phyloP scores from a whole-genome alignment of 2,329 filamentous ascomycete species.

The Colletotrichum sp. region DNA sequence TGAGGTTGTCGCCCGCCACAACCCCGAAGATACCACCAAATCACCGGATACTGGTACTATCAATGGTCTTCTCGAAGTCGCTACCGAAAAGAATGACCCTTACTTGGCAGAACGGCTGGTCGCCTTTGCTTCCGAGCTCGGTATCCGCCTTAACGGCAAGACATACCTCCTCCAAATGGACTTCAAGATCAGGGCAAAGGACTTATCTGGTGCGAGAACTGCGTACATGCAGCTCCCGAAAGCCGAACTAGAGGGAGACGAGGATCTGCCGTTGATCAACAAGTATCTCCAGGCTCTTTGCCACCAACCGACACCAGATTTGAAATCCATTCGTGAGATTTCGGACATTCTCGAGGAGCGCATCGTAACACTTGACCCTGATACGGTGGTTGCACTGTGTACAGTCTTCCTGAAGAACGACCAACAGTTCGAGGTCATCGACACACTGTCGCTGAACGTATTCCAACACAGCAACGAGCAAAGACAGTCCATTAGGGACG shows the following conservation, averaged over 20 bases:
- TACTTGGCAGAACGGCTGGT: constrained; percentile 77
- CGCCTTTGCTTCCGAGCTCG: constrained; percentile 66
- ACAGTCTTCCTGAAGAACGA: constrained; percentile 75
- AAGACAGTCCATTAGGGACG: constrained; percentile 67
- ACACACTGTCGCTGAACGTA: constrained; percentile 78
- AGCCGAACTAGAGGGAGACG: constrained; percentile 52
- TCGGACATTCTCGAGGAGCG: constrained; percentile 75
- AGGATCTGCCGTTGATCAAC: constrained; percentile 70
- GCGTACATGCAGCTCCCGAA: constrained; percentile 67
- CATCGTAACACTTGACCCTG: constrained; percentile 70
- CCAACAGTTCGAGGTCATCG: constrained; percentile 79
- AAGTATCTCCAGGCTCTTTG: constrained; percentile 74
- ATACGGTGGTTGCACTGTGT: constrained; percentile 76
- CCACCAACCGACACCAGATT: constrained; percentile 61
- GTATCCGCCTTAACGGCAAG: constrained; percentile 68
- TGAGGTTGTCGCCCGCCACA: constrained; percentile 62
- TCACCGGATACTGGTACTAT: constrained; percentile 73
- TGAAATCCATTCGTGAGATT: constrained; percentile 74
- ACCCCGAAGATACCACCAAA: constrained; percentile 46
- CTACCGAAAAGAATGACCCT: constrained; percentile 71
- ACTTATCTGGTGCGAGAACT: constrained; percentile 71
- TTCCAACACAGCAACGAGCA: constrained; percentile 73
- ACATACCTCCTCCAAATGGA: constrained; percentile 79
- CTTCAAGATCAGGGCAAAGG: constrained; percentile 73
- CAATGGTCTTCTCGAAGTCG: constrained; percentile 76